Percentiles rank a stretch among this genome's conserved stretches.
Conservation (phyloP, 768 basidiomycete genomes). For the Collybia sordida region DNA sequence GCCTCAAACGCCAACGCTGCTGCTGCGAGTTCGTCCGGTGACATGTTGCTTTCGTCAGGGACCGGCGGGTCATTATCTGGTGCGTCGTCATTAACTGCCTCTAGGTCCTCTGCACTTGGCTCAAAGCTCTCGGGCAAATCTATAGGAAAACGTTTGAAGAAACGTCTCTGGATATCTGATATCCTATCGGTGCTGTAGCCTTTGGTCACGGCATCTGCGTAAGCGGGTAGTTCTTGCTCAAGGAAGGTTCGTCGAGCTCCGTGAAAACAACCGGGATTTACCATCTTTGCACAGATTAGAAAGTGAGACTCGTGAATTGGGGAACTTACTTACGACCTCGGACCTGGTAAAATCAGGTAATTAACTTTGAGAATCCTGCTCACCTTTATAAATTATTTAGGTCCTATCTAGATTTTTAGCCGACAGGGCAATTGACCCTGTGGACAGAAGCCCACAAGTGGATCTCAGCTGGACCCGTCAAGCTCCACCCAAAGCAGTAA, state of each 20-base stretch:
- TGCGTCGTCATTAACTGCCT: conserved; percentile 5
- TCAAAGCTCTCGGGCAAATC: conserved; percentile 7
- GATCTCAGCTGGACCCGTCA: too few relatives aligned
- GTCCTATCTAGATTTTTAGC: too few relatives aligned
- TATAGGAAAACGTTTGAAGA: conserved; percentile 12
- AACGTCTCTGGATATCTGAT: conserved; percentile 7
- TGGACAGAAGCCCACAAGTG: too few relatives aligned
- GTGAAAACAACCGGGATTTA: conserved; percentile 12
- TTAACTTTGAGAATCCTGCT: too few relatives aligned
- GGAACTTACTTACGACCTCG: too few relatives aligned
- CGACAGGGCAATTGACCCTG: too few relatives aligned
- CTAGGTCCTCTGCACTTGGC: conserved; percentile 3
- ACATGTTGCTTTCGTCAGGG: not conserved
- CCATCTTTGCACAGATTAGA: too few relatives aligned
- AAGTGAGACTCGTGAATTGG: too few relatives aligned
- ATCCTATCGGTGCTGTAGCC: conserved; percentile 8
- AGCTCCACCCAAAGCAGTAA: too few relatives aligned
- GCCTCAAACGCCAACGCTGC: not conserved
- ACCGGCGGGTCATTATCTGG: not conserved
- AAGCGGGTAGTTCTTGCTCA: not conserved
- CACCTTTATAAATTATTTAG: too few relatives aligned
- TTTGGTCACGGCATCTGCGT: conserved; percentile 1
- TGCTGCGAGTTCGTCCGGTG: not conserved
- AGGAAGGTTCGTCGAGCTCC: conserved; percentile 10
- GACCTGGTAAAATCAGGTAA: too few relatives aligned